phyloP scores from a whole-genome alignment of 306 rosid genomes.

The Oxytropis ochrocephala region DNA sequence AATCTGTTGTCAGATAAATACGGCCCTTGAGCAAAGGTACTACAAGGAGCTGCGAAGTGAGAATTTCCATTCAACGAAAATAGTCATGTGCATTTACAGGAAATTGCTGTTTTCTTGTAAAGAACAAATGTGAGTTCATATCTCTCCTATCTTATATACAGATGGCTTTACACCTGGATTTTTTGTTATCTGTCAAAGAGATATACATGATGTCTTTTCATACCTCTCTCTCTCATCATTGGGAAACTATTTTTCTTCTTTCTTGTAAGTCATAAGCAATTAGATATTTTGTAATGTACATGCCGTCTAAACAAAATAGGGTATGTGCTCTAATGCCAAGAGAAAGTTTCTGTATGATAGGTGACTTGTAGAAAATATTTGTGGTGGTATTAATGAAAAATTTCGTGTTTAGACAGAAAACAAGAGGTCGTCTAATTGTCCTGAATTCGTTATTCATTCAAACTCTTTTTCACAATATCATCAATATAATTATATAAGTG shows the following conservation, averaged over 20 bases:
- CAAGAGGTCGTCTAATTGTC: background rate
- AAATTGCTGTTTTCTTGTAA: constrained; percentile 73
- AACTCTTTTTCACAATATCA: background rate
- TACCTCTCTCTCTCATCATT: background rate
- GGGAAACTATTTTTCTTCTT: background rate
- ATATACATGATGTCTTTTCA: background rate
- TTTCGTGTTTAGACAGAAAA: background rate
- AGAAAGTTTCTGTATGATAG: background rate
- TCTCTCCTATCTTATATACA: constrained; percentile 7
- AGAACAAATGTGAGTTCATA: constrained; percentile 82
- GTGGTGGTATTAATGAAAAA: background rate
- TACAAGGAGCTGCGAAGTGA: constrained; percentile 84
- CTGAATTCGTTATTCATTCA: background rate
- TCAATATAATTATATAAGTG: background rate
- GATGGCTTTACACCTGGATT: background rate
- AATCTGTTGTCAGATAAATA: constrained; percentile 55
- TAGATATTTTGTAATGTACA: background rate
- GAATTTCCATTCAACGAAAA: constrained; percentile 60
- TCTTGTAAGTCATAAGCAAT: background rate
- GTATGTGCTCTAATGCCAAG: background rate
- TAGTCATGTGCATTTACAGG: constrained; percentile 78
- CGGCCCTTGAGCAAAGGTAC: constrained; percentile 81
- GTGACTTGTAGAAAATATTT: background rate
- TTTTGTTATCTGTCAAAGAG: background rate
- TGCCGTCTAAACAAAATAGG: background rate